Evolutionary conservation across 768 basidiomycete genomes (phyloP), one percentile per base, ranked within the genome.

Genomic region (Suillus decipiens): DNA sequence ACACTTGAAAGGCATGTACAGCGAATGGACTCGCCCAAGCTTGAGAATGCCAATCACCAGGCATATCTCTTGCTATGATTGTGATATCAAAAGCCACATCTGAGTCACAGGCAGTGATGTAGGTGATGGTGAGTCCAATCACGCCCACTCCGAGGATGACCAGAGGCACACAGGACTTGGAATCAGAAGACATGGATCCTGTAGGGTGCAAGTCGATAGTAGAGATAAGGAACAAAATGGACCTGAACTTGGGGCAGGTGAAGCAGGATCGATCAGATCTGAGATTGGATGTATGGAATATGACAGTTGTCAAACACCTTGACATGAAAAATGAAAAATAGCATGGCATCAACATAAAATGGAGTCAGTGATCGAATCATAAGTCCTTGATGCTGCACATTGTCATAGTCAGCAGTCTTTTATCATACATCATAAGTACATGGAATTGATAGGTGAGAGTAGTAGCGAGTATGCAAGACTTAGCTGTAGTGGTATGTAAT

Each of bases 11-110:
- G 14, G 37, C 45, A 71, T 79, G 61, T 63, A 82, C 82, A 61
- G 83, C 82, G 71, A 81, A 84, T 22, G 83, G 82, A 61, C 80
- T 83, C 7, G 82, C 76, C 73, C 80, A 84, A 5, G 75, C 80
- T 59, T 81, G 81, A 5, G 81, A 82, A 55, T 75, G 72, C 69
- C 71, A 71, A 54, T 75, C 75, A 42, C 74, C 69, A 2, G 76
- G 76, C 73, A 77, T 77, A 61, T 79, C 78, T 60, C 77, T 69
- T 54, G 78, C 78, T 5, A 79, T 64, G 53, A 79, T 63, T 0
- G 75, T 75, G 3, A 77, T 45, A 17, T 24, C 64, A 61, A 71
- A 69, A 3, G 64, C 1, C 15, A 48, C 57, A 45, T 63, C 59
- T 39, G 64, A 62, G 43, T 75, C 72, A 53, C 68, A 70, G 9